Base-by-base conservation (phyloP, 78 protist genomes). In the Protostelium mycophagum region DNA sequence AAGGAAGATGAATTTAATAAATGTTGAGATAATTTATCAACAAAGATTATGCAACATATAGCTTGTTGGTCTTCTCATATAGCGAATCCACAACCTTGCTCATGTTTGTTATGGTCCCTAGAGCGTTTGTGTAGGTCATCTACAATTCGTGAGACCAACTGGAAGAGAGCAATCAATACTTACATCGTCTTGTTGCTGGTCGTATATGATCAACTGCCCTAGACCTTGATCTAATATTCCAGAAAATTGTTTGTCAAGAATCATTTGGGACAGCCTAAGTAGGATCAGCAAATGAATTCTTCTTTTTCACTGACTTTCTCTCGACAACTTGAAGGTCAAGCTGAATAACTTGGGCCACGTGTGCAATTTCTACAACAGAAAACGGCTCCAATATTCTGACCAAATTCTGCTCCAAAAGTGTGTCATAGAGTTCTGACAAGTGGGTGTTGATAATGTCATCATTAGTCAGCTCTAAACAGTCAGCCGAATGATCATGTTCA, bases 191-290 rank as follows among this genome's bases (percentile, higher is more conserved):
- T 83, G 90, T 0, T 85, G 38, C 86, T 89, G 97, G 16, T 97
- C 98, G 85, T 90, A 98, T 9, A 97, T 97, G 31, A 97, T 94
- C 34, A 98, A 93, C 87, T 98, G 96, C 36, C 96, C 98, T 31
- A 97, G 90, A 37, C 98, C 99, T 89, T 98, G 99, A 95, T 98
- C 99, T 25, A 98, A 91, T 38, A 97, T 97, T 86, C 99, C 99
- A 86, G 39, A 83, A 86, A 98, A 93, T 85, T 96, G 94, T 83
- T 96, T 92, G 93, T 98, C 99, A 28, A 98, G 94, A 83, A 98
- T 98, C 99, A 98, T 98, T 73, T 97, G 96, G 36, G 99, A 97
- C 23, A 98, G 93, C 73, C 73, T 51, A 16, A 5, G 73, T n/a
- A n/a, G n/a, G 16, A 5, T 25, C 16, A 25, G 73, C 5, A 34